phyloP scores from a whole-genome alignment of 108 stramenopile species.

The Nitzschia inconspicua region DNA sequence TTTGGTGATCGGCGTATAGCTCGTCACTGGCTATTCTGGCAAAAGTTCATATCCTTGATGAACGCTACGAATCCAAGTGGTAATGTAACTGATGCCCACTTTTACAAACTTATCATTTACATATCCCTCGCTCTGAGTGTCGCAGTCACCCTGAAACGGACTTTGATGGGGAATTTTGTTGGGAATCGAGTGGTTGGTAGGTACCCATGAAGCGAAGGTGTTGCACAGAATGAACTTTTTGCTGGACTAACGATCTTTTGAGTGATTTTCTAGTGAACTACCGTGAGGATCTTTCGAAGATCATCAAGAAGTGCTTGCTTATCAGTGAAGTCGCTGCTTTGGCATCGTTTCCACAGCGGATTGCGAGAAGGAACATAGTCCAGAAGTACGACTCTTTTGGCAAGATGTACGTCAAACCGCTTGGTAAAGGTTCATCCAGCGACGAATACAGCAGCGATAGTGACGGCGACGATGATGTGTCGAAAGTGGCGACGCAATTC shows the following conservation, averaged over 20 bases:
- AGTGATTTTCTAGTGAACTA: slow-evolving; percentile 22
- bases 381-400: neutral
- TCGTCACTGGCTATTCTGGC: slow-evolving; percentile 44
- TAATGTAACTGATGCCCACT: slow-evolving; percentile 1
- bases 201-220: neutral
- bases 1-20: slow-evolving; percentile 20
- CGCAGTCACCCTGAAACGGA: slow-evolving; percentile 9
- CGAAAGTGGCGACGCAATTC: too few species aligned
- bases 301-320: slow-evolving; percentile 14
- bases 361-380: neutral
- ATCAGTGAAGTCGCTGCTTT: slow-evolving; percentile 17
- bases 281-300: slow-evolving; percentile 6
- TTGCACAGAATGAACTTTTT: neutral
- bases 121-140: slow-evolving; percentile 9
- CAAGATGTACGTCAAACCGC: neutral
- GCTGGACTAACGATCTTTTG: too few species aligned
- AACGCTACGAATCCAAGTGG: slow-evolving; percentile 41
- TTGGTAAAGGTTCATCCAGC: too few species aligned
- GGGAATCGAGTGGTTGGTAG: slow-evolving; percentile 24
- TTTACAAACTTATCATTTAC: slow-evolving; percentile 13
- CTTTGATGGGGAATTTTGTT: slow-evolving; percentile 24
- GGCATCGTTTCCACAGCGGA: neutral
- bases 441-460: neutral
- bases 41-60: slow-evolving; percentile 25
- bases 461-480: neutral